Percentiles rank a stretch among this genome's conserved stretches.
phyloP scores from a whole-genome alignment of 371 early-diverging fungal species.

The Apophysomyces ossiformis region DNA sequence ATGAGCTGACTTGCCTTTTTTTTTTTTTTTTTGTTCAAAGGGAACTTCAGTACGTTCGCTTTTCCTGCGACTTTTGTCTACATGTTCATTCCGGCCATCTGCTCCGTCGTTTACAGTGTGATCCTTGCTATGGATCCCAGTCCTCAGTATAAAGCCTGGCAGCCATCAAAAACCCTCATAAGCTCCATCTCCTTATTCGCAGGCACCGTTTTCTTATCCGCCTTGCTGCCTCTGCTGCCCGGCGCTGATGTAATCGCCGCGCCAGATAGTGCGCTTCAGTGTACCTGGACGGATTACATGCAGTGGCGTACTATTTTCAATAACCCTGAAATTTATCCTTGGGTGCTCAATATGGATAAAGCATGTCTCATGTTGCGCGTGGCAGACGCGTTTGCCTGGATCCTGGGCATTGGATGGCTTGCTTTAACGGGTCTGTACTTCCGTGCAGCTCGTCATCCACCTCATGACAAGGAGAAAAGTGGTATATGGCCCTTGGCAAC shows the following conservation, averaged over 20 bases:
- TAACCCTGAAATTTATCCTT: constrained; percentile 38
- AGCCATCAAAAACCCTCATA: constrained; percentile 41
- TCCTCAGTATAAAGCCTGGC: constrained; percentile 42
- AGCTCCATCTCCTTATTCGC: constrained; percentile 30
- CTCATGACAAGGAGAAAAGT: not conserved
- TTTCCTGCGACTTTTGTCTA: constrained; percentile 51
- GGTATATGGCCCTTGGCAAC: not conserved
- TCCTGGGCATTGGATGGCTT: constrained; percentile 37
- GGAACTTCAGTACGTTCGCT: constrained; percentile 43
- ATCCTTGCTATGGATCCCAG: constrained; percentile 40
- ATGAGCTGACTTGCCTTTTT: not conserved
- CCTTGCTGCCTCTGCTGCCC: constrained; percentile 36
- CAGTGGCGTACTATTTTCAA: constrained; percentile 38
- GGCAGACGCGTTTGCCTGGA: constrained; percentile 40
- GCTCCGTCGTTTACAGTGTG: constrained; percentile 34
- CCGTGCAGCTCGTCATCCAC: constrained; percentile 15
- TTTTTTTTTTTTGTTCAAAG: constrained; percentile 3
- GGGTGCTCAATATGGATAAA: constrained; percentile 45
- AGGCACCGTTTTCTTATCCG: constrained; percentile 29
- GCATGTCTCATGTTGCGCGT: constrained; percentile 38
- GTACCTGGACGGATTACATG: constrained; percentile 48
- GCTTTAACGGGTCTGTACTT: constrained; percentile 23
- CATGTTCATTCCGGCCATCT: constrained; percentile 43
- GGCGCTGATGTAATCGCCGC: constrained; percentile 44
- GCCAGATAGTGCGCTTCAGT: constrained; percentile 34